These are phyloP conservation scores for Entomortierella beljakovae DNA, from an alignment of 192 early-diverging fungal genomes.

Conservation along the genomic window DNA sequence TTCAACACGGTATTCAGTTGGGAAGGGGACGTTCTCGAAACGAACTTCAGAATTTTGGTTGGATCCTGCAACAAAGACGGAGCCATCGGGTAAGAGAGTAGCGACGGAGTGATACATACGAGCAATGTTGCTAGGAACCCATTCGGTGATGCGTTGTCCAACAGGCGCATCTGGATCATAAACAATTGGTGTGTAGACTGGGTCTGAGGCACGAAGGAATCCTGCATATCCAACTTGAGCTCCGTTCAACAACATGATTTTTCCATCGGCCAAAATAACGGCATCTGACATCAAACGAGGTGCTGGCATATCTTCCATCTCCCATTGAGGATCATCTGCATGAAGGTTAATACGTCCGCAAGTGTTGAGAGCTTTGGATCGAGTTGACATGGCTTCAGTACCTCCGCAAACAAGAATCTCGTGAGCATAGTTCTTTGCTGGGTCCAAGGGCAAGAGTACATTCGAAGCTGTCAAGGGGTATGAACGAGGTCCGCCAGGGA, in stretches of 20 bases:
- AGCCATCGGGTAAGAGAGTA: conserved; percentile 62
- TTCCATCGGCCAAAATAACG: conserved; percentile 65
- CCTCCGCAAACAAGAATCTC: conserved; percentile 74
- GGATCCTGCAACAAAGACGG: conserved; percentile 69
- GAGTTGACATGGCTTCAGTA: conserved; percentile 40
- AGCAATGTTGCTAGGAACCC: conserved; percentile 64
- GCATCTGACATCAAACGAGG: conserved; percentile 65
- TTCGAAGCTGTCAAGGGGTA: conserved; percentile 69
- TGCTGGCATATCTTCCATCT: conserved; percentile 62
- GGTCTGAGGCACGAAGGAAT: conserved; percentile 58
- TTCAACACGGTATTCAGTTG: conserved; percentile 68
- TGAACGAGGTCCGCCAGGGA: conserved; percentile 56
- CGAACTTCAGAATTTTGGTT: conserved; percentile 61
- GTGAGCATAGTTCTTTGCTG: conserved; percentile 65
- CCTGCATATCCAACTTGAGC: conserved; percentile 67
- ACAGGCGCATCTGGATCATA: conserved; percentile 61
- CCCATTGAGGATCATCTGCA: conserved; percentile 58
- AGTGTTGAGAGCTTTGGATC: conserved; percentile 49
- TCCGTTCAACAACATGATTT: conserved; percentile 69
- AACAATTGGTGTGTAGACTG: conserved; percentile 62
- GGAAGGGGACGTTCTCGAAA: conserved; percentile 42
- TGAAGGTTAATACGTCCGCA: conserved; percentile 64
- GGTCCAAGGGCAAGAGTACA: conserved; percentile 65
- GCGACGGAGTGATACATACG: conserved; percentile 75
- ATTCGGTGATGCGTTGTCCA: conserved; percentile 54